These are phyloP conservation scores for Prunus yedoensis DNA, from an alignment of 331 rosid species.

Conservation along the genomic window DNA sequence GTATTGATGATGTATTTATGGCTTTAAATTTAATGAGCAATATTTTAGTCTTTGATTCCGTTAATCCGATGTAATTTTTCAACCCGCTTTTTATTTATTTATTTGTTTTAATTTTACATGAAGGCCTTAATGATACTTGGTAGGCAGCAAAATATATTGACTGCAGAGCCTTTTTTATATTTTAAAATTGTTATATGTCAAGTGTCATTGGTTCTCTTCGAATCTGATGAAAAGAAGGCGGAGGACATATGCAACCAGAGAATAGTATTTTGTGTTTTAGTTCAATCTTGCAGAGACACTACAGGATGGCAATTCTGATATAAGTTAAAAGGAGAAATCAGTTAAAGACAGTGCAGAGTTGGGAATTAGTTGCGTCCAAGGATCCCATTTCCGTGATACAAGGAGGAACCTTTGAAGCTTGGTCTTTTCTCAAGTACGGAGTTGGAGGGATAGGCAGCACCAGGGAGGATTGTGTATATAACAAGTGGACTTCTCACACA, in stretches of 20 bases:
- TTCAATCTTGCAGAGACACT: neutral
- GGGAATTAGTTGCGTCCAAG: neutral
- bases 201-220: neutral
- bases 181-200: neutral
- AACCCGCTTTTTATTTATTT: no score
- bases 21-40: constrained; percentile 1
- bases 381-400: neutral
- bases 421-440: constrained; percentile 3
- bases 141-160: neutral
- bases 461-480: constrained; percentile 23
- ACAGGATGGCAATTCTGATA: neutral
- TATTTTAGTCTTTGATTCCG: neutral
- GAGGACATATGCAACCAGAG: neutral
- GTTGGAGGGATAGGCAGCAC: neutral
- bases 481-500: constrained; percentile 19
- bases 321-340: neutral
- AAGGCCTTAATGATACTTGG: neutral
- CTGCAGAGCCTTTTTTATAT: neutral
- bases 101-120: no score
- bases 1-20: constrained; percentile 11
- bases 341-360: neutral
- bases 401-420: constrained; percentile 14
- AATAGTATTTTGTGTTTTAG: neutral
- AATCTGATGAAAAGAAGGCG: neutral
- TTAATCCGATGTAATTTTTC: neutral